Percentiles rank a stretch among this genome's conserved stretches.
Conservation (phyloP, 345 rosid species). For the Eucalyptus tenuipes region DNA sequence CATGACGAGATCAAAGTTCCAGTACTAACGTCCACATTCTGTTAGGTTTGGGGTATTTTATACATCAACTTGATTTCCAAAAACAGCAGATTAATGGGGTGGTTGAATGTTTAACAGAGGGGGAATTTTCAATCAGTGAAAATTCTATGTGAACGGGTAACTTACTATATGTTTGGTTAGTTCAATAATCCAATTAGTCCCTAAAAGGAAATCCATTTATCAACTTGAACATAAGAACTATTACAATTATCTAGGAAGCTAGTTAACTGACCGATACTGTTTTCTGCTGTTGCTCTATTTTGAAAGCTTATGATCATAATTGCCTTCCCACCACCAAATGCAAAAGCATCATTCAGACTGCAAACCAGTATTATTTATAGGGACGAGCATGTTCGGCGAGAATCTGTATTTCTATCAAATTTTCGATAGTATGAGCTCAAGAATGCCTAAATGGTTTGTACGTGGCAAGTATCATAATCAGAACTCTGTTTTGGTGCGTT, state of each 20-base stretch:
- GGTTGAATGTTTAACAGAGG: not conserved
- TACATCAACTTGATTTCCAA: not conserved
- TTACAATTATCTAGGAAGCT: not conserved
- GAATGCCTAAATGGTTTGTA: not conserved
- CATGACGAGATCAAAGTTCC: not conserved
- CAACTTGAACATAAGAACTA: not conserved
- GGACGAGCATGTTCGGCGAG: not conserved
- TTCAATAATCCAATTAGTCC: not conserved
- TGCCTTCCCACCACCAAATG: not conserved
- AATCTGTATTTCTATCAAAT: not conserved
- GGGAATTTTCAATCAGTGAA: not conserved
- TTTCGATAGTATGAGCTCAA: not conserved
- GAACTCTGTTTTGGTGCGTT: not conserved
- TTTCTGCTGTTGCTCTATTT: not conserved
- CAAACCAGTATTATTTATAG: not conserved
- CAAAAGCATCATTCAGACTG: not conserved
- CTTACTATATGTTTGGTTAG: not conserved
- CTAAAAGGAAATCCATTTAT: not conserved
- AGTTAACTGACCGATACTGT: not conserved
- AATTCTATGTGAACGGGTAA: not conserved
- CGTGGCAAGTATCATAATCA: not conserved
- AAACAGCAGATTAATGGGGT: not conserved
- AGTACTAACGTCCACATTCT: rapidly evolving
- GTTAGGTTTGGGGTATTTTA: not conserved
- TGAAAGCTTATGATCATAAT: not conserved